Evolutionary conservation across 2,329 filamentous ascomycete genomes (phyloP), one percentile per base, ranked within the genome.

Genomic region (Fusarium euwallaceae): DNA sequence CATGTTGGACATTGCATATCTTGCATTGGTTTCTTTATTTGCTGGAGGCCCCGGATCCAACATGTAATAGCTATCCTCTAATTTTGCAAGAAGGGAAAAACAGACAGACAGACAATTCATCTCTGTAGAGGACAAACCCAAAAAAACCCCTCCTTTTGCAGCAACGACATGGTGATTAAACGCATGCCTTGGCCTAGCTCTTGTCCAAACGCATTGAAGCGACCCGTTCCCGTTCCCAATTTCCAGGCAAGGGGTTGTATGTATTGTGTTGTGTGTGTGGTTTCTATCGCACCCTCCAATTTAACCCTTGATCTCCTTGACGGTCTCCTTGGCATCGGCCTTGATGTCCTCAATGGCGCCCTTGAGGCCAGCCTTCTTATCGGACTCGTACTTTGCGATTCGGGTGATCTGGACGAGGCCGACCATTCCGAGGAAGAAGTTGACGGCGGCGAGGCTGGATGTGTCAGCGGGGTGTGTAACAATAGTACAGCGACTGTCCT

Each of bases 381-480:
- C 88, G 75, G 87, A 84, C 78, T 92, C 88, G 83, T 92, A 93
- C 79, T 90, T 66, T 78, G 91, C 84, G 81, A 98, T 98, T 79
- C 97, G 92, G 76, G 86, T 86, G 76, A 94, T 88, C 88, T 99
- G 97, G 76, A 94, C 89, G 69, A 94, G 86, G 79, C 97, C 97
- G 73, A 98, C 95, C 76, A 93, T 86, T 80, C 94, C 96, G 79
- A 99, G 93, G 89, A 98, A 97, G 90, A 98, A 98, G 91, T 99
- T 99, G 82, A 98, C 97, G 65, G 95, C 92, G 71, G 97, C 97
- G 69, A 99, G 92, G 71, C 93, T 95, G 72, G 12, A 61, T 6
- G 14, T n/a, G 61, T 32, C 29, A 32, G 29, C 29, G 29, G 29
- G 29, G 29, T 32, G 29, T 32, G 29, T 32, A 32, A 32, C 29